Conservation (phyloP, 345 rosid genomes). For the Lagerstroemia speciosa region DNA sequence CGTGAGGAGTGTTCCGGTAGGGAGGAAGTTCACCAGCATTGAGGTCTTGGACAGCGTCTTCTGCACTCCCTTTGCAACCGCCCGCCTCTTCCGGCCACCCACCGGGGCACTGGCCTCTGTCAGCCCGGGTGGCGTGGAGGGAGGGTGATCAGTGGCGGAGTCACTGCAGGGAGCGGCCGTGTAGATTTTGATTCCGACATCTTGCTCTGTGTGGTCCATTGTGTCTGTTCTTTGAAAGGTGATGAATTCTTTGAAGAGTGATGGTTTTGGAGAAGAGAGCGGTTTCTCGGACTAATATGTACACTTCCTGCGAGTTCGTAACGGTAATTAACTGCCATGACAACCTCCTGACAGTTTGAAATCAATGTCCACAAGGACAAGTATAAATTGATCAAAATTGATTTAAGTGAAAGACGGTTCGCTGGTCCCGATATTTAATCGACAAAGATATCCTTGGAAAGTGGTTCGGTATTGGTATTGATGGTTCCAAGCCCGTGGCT, state of each 20-base stretch:
- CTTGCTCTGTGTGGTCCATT: constrained; percentile 13
- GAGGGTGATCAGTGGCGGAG: no score
- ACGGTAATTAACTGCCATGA: constrained; percentile 5
- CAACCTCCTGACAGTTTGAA: background rate
- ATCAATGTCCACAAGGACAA: no score
- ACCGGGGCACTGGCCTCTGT: background rate
- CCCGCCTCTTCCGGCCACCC: constrained; percentile 20
- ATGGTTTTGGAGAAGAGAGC: no score
- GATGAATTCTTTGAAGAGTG: no score
- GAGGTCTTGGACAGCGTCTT: constrained; percentile 33
- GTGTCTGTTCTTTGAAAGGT: background rate
- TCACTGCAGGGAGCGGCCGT: constrained; percentile 8
- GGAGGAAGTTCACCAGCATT: constrained; percentile 38
- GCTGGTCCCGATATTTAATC: no score
- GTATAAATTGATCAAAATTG: no score
- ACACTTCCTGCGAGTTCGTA: background rate
- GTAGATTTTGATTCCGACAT: constrained; percentile 34
- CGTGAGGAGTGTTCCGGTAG: constrained; percentile 41
- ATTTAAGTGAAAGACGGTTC: no score
- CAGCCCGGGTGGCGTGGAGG: background rate
- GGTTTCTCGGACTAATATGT: background rate
- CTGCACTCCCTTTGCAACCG: constrained; percentile 39
- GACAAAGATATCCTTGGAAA: no score
- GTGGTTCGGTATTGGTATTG: no score
- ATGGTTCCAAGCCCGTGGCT: no score